phyloP scores from a whole-genome alignment of 2,329 filamentous ascomycete species.

The Paradendryphiella salina region DNA sequence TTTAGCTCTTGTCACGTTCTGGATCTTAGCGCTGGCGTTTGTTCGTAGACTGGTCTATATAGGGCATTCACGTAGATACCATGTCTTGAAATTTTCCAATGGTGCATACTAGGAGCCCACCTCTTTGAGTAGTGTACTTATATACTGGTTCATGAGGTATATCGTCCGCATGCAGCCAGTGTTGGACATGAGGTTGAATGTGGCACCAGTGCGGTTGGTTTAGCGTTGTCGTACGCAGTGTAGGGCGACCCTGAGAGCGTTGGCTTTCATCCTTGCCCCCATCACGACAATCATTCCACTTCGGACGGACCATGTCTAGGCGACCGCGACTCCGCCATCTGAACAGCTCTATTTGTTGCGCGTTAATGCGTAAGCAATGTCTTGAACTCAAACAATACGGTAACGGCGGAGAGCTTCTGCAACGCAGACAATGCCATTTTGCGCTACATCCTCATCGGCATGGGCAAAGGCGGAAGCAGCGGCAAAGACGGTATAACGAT shows the following conservation, averaged over 20 bases:
- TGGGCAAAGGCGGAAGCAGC: constrained; percentile 56
- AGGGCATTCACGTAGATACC: too few species aligned
- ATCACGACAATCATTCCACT: not conserved
- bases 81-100: too few species aligned
- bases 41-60: not conserved
- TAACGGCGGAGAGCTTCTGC: constrained; percentile 58
- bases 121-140: too few species aligned
- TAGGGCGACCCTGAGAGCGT: too few species aligned
- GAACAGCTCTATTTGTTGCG: not conserved
- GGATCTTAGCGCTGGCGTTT: not conserved
- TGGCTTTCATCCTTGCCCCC: not conserved
- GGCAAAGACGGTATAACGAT: constrained; percentile 61
- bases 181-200: too few species aligned
- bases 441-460: constrained; percentile 60
- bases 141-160: not conserved
- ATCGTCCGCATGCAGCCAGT: too few species aligned
- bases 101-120: too few species aligned
- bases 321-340: not conserved
- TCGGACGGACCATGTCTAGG: not conserved
- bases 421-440: constrained; percentile 59
- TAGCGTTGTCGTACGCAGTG: too few species aligned
- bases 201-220: too few species aligned
- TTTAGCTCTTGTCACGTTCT: too few species aligned
- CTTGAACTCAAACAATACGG: constrained; percentile 45
- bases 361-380: not conserved